Base-by-base conservation (phyloP, 148 eudicot genomes). In the Camellia lanceoleosa region DNA sequence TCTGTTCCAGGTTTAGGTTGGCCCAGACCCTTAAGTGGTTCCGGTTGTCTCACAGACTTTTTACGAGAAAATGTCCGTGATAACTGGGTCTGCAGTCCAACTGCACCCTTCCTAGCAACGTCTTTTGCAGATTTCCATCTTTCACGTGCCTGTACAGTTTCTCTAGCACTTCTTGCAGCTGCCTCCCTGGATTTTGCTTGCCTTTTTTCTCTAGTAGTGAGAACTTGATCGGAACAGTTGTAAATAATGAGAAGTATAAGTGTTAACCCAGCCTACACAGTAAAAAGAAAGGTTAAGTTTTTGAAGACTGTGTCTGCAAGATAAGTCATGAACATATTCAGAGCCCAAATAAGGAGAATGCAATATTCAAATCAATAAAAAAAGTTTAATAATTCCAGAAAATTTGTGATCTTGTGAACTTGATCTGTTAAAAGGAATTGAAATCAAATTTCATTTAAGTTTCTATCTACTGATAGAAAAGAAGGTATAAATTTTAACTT, bases 221-320 rank as follows among this genome's bases (percentile, higher is more conserved):
- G 86, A 68, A 91, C 92, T 86, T 87, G 96, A 59, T 93, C 97
- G 49, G 96, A 93, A 71, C 96, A 95, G 79, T 95, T 95, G 83
- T 95, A 93, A 62, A 95, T 87, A 65, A 95, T 84, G 76, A 95
- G 73, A 69, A 95, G 97, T 54, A 91, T 20, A 43, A 93, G 80
- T 58, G 90, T 89, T 71, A 95, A 76, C 5, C 84, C 98, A 78
- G 59, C 96, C 98, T 95, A 80, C 54, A 79, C 77, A 18, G 68
- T 55, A 19, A 69, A 30, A 67, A 38, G 44, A 10, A 56, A 43
- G 30, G 52, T 15, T 46, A 5, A 56, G 52, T 43, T 20, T 38
- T 44, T 19, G 23, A 64, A 80, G 55, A 15, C 1, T 54, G 59
- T 43, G 59, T 70, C 20, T 20, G 23, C 10, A 55, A 71, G 77